Evolutionary conservation across 305 asterid species (phyloP).

Genomic region (Fraxinus ornus): DNA sequence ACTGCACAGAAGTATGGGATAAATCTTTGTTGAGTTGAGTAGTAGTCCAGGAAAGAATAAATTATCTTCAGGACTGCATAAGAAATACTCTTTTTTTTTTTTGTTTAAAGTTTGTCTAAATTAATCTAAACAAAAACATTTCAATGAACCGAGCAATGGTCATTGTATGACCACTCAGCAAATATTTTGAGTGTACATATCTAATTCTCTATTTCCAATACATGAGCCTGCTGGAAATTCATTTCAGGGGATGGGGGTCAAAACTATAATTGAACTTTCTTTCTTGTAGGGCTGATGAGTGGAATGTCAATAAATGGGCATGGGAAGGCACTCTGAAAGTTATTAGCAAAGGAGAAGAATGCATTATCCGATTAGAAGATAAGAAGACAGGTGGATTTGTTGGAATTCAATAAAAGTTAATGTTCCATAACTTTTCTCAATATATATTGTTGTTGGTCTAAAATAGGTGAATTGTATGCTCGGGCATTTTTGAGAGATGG

Average conservation of each 20-base stretch:
- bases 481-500: constrained; percentile 95
- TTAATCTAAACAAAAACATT: not conserved
- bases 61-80: not conserved
- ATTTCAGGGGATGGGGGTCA: constrained; percentile 6
- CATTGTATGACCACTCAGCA: not conserved
- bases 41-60: not conserved
- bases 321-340: constrained; percentile 95
- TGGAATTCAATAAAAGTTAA: constrained; percentile 19
- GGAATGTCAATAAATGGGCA: constrained; percentile 97
- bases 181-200: not conserved
- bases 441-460: constrained; percentile 6
- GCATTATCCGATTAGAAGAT: constrained; percentile 87
- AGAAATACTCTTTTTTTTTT: not conserved
- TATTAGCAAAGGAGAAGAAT: constrained; percentile 81
- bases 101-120: not conserved
- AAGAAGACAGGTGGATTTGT: constrained; percentile 66
- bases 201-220: not conserved
- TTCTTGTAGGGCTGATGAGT: constrained; percentile 85
- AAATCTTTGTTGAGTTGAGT: not conserved
- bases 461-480: constrained; percentile 89
- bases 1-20: not conserved
- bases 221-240: not conserved
- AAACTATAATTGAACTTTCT: constrained; percentile 9
- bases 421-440: not conserved
- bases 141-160: not conserved